phyloP scores from a whole-genome alignment of 768 basidiomycete species.

The Coprinellus micaceus region DNA sequence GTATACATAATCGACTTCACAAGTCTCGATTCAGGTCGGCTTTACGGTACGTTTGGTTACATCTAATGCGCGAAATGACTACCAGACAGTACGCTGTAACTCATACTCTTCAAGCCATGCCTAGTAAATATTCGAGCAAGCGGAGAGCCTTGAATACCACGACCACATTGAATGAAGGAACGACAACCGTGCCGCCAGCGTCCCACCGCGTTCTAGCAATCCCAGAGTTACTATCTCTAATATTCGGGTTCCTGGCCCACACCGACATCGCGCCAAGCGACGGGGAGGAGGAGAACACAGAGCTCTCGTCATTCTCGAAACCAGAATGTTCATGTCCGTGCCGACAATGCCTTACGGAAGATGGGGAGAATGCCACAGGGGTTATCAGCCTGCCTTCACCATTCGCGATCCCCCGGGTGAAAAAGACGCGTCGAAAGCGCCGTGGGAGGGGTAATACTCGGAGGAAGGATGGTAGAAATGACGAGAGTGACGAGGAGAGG shows the following conservation, averaged over 20 bases:
- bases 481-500: neutral
- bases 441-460: too few species aligned
- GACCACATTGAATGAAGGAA: too few species aligned
- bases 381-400: neutral
- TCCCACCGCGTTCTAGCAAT: constrained; percentile 13
- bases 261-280: neutral
- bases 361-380: neutral
- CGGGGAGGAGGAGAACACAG: neutral
- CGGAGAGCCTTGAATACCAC: too few species aligned
- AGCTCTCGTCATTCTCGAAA: neutral
- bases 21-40: too few species aligned
- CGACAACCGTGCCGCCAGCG: too few species aligned
- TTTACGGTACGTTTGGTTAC: too few species aligned
- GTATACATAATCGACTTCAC: too few species aligned
- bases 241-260: constrained; percentile 16
- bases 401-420: neutral
- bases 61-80: too few species aligned
- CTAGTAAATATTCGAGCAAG: too few species aligned
- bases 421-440: too few species aligned
- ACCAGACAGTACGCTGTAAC: too few species aligned
- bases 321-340: neutral
- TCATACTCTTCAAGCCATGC: too few species aligned
- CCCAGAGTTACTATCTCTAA: constrained; percentile 17
- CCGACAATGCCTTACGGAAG: neutral
- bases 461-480: neutral